A percentile compares a stretch with the other conserved stretches of the same genome.
These are phyloP conservation scores for Colletotrichum cereale DNA, from an alignment of 2,329 filamentous ascomycete genomes.

Conservation along the genomic window DNA sequence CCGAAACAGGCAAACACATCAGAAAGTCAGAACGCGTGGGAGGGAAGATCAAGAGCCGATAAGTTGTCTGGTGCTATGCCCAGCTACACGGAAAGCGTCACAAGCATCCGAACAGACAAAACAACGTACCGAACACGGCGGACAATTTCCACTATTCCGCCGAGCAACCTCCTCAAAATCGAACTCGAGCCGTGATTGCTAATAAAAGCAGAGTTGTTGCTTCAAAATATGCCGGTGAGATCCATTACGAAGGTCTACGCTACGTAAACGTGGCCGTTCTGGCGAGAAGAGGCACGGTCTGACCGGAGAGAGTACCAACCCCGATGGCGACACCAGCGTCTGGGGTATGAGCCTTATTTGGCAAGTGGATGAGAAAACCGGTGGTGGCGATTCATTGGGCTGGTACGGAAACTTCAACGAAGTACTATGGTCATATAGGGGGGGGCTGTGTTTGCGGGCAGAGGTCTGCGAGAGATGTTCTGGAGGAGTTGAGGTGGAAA, in stretches of 20 bases:
- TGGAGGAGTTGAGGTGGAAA: constrained; percentile 35
- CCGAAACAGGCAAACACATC: too few relatives aligned
- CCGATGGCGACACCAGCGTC: constrained; percentile 36
- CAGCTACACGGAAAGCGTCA: constrained; percentile 29
- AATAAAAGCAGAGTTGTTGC: constrained; percentile 26
- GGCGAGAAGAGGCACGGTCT: constrained; percentile 37
- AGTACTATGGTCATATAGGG: constrained; percentile 35
- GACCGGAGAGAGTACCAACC: constrained; percentile 35
- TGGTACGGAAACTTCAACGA: constrained; percentile 37
- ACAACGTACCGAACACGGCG: constrained; percentile 13
- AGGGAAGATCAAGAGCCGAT: too few relatives aligned
- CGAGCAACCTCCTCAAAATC: constrained; percentile 35
- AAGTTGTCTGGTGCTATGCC: too few relatives aligned
- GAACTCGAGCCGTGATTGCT: constrained; percentile 37
- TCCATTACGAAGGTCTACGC: constrained; percentile 37
- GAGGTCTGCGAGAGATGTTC: constrained; percentile 32
- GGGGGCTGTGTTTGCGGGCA: constrained; percentile 38
- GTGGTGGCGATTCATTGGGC: constrained; percentile 36
- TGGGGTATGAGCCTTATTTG: constrained; percentile 39
- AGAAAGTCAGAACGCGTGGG: too few relatives aligned
- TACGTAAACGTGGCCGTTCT: constrained; percentile 39
- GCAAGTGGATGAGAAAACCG: constrained; percentile 38
- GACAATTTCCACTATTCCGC: constrained; percentile 37
- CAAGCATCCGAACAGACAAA: constrained; percentile 21
- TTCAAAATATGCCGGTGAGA: constrained; percentile 38